Percentiles rank a stretch among this genome's conserved stretches.
phyloP scores from a whole-genome alignment of 805 yeast genomes.

The Komagataella pseudopastoris region DNA sequence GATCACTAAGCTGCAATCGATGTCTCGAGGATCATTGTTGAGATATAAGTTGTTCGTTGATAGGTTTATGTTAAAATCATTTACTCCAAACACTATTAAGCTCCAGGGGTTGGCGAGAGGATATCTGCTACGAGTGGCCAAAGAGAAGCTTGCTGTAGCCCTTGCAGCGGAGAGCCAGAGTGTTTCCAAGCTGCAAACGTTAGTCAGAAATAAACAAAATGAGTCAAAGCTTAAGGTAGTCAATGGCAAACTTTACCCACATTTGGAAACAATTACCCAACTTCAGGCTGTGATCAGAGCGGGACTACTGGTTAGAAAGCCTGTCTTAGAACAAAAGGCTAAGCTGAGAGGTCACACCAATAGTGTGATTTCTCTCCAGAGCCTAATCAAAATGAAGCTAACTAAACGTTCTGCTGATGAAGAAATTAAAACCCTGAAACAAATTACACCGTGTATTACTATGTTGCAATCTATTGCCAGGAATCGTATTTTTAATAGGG shows the following conservation, averaged over 20 bases:
- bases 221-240: conserved; percentile 9
- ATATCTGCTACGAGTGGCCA: conserved; percentile 14
- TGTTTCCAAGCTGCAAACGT: conserved; percentile 25
- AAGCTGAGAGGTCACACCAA: background rate
- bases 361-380: background rate
- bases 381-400: background rate
- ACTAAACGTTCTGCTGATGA: background rate
- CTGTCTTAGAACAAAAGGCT: background rate
- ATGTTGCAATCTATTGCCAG: background rate
- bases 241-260: conserved; percentile 6
- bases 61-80: conserved; percentile 45
- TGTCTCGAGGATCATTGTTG: conserved; percentile 53
- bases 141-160: conserved; percentile 8
- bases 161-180: conserved; percentile 12
- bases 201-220: conserved; percentile 16
- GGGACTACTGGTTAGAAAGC: background rate
- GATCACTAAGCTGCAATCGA: conserved; percentile 39
- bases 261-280: conserved; percentile 10
- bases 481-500: background rate
- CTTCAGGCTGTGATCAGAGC: conserved; percentile 22
- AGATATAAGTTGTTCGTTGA: conserved; percentile 54
- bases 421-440: background rate
- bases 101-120: conserved; percentile 45
- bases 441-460: background rate
- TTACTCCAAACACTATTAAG: conserved; percentile 31